These are phyloP conservation scores for Serendipita sp. DNA, from an alignment of 768 basidiomycete species.

Conservation along the genomic window DNA sequence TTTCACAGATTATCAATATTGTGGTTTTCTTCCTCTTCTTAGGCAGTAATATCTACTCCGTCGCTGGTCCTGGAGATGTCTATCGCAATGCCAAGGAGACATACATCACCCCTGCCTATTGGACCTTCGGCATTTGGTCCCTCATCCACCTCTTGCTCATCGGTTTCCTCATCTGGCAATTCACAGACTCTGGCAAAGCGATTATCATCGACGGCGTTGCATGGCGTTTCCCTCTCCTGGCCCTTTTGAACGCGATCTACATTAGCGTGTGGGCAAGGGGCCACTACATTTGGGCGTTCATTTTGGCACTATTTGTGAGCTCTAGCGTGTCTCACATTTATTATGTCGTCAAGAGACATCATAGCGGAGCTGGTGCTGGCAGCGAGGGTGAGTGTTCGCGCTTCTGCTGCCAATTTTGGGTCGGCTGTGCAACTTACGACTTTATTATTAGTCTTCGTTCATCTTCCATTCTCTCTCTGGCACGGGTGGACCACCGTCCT, in stretches of 20 bases:
- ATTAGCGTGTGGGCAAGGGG: conserved; percentile 71
- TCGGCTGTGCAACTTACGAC: neutral
- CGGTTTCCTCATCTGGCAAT: conserved; percentile 82
- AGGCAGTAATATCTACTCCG: conserved; percentile 80
- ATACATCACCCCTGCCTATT: conserved; percentile 87
- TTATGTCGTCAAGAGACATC: conserved; percentile 82
- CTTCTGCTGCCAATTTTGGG: neutral
- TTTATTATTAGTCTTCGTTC: conserved; percentile 48
- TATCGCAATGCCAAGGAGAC: conserved; percentile 70
- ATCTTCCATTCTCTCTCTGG: conserved; percentile 91
- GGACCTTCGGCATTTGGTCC: conserved; percentile 87
- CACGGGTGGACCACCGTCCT: conserved; percentile 61
- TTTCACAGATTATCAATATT: conserved; percentile 52
- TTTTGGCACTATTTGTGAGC: conserved; percentile 78
- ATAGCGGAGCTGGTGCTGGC: conserved; percentile 41
- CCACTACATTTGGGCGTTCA: conserved; percentile 66
- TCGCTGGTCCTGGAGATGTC: conserved; percentile 53
- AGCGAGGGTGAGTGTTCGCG: conserved; percentile 39
- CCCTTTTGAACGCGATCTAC: conserved; percentile 75
- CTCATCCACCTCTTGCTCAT: conserved; percentile 82
- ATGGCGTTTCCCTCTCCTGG: conserved; percentile 86
- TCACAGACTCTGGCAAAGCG: conserved; percentile 59
- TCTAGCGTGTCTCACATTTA: conserved; percentile 77
- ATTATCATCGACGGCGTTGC: conserved; percentile 74
- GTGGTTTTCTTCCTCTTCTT: conserved; percentile 72